Evolutionary conservation across 495 filamentous ascomycete species (phyloP).

Genomic region (Durotheca rogersii): DNA sequence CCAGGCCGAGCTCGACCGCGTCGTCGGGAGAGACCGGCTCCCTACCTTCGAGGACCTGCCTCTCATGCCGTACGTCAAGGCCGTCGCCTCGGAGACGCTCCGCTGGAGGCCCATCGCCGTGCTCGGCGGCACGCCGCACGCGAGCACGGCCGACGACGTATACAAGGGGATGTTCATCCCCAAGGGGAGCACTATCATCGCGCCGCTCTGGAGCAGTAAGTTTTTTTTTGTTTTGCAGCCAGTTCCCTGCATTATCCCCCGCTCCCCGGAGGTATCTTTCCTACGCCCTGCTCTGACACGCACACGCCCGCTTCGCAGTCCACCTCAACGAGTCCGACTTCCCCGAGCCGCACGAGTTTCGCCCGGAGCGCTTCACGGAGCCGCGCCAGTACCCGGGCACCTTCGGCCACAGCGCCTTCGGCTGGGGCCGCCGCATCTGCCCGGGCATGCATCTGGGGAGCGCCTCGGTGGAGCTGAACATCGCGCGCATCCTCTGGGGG

Average conservation of each 20-base stretch:
- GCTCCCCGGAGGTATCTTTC: no score
- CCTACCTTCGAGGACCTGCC: constrained; percentile 51
- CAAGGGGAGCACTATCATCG: constrained; percentile 55
- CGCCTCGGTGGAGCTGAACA: constrained; percentile 51
- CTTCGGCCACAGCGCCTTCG: constrained; percentile 58
- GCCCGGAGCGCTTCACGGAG: constrained; percentile 45
- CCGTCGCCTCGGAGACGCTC: constrained; percentile 53
- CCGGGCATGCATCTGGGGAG: constrained; percentile 56
- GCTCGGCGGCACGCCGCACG: constrained; percentile 58
- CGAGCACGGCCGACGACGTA: constrained; percentile 55
- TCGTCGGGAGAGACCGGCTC: constrained; percentile 51
- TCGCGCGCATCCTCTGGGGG: constrained; percentile 56
- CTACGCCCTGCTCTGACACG: no score
- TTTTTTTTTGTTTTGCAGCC: no score
- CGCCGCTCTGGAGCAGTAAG: constrained; percentile 50
- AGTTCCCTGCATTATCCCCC: neutral
- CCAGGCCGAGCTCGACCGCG: constrained; percentile 57
- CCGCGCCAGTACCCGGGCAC: constrained; percentile 51
- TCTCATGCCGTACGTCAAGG: constrained; percentile 47
- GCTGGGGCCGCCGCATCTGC: constrained; percentile 59
- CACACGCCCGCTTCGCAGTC: constrained; percentile 38
- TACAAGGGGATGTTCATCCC: constrained; percentile 57
- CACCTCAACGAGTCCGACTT: constrained; percentile 61
- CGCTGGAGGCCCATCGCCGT: constrained; percentile 55
- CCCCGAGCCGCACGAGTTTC: constrained; percentile 54